A percentile compares a stretch with the other conserved stretches of the same genome.
Conservation (phyloP, 345 rosid genomes). For the Hibiscus tridactylites region DNA sequence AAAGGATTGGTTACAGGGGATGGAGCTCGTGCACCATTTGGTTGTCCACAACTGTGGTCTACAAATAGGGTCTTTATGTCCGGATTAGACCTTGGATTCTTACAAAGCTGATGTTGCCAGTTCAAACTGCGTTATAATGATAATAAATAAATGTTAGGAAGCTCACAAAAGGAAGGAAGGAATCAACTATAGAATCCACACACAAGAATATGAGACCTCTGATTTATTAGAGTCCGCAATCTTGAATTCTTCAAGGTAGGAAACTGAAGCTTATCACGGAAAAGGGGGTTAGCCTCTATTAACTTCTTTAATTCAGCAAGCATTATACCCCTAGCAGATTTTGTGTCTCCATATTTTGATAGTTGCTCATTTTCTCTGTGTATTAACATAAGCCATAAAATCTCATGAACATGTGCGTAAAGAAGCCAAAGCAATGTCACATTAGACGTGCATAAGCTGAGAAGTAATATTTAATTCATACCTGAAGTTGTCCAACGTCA, state of each 20-base stretch:
- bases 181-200: background rate
- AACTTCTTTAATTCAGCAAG: conserved; percentile 72
- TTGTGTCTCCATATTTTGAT: conserved; percentile 78
- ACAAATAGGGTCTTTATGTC: conserved; percentile 78
- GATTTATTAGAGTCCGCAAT: conserved; percentile 71
- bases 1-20: conserved; percentile 75
- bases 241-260: conserved; percentile 76
- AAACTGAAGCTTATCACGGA: conserved; percentile 86
- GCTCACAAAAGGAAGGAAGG: conserved; percentile 4
- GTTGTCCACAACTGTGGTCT: conserved; percentile 71
- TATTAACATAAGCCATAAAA: conserved; percentile 14
- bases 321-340: conserved; percentile 81
- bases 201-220: conserved; percentile 43
- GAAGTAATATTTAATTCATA: conserved; percentile 15
- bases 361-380: conserved; percentile 80
- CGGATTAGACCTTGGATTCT: conserved; percentile 73
- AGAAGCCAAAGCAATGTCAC: background rate
- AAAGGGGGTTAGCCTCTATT: conserved; percentile 79
- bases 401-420: background rate
- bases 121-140: conserved; percentile 49
- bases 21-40: conserved; percentile 64
- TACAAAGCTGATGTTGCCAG: conserved; percentile 89
- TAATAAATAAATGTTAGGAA: conserved; percentile 13
- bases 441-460: background rate
- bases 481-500: conserved; percentile 84